Conservation (phyloP, 1,284 basidiomycete genomes). For the Microbotryomycetes sp. region DNA sequence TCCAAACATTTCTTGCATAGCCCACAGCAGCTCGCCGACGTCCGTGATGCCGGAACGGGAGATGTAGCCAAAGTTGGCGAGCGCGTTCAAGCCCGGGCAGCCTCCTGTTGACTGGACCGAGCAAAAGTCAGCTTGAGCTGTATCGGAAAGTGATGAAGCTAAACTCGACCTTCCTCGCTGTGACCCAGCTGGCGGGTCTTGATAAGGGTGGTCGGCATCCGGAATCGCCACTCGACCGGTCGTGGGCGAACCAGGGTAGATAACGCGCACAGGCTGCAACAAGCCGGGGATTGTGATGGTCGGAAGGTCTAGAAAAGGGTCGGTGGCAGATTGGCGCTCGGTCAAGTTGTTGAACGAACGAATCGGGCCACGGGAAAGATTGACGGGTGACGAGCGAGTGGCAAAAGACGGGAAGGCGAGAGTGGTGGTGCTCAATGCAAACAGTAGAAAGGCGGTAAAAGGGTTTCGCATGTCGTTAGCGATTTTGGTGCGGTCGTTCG, state of each 20-base stretch:
- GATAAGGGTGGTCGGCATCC: background rate
- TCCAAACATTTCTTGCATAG: background rate
- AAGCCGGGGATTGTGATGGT: background rate
- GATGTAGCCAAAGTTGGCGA: conserved; percentile 1
- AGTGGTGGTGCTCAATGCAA: background rate
- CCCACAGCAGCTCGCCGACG: conserved; percentile 1
- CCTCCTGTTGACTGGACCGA: background rate
- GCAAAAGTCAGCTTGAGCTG: background rate
- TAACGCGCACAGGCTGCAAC: background rate
- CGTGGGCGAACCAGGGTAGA: background rate
- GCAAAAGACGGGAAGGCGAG: background rate
- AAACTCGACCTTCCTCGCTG: background rate
- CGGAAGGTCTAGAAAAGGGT: background rate
- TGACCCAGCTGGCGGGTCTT: background rate
- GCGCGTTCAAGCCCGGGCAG: background rate
- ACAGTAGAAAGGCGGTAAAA: background rate
- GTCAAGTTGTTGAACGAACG: background rate
- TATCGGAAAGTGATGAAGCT: background rate
- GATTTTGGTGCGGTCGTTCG: too few species aligned
- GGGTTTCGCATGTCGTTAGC: too few species aligned
- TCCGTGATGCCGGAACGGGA: background rate
- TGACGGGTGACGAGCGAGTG: background rate
- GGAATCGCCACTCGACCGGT: background rate
- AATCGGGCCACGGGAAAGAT: background rate
- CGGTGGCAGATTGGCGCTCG: background rate